Base-by-base conservation (phyloP, 148 eudicot genomes). In the Oxyria digyna region DNA sequence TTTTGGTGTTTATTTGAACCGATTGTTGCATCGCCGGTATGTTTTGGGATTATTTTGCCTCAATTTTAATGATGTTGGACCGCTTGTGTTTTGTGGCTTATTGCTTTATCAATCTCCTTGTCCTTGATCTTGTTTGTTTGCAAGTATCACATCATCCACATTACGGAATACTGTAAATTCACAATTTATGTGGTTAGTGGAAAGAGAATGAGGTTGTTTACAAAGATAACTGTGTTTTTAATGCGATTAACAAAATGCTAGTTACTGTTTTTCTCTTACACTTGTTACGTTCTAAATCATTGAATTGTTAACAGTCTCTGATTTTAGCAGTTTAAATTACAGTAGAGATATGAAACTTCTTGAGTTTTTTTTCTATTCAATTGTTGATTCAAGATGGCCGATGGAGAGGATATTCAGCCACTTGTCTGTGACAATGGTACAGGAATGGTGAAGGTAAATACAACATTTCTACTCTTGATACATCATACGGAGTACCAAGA, bases 361-460 rank as follows among this genome's bases (percentile, higher is more conserved):
- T n/a, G 7, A 29, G 67, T 52, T 32, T 26, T 15, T 6, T 37
- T 42, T 20, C n/a, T 62, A 23, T 72, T 12, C 75, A 77, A 81
- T 67, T 72, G 74, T 64, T 75, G 37, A 29, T 62, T 69, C 48
- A 82, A 76, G 70, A 85, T 85, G 89, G 89, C 86, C 10, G 89
- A 82, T 49, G 80, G 55, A 17, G 88, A 84, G 80, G 87, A 84
- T 72, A 82, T 85, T 74, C 88, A 82, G 66, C 86, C 86, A 54
- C 82, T 85, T 10, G 88, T 85, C 68, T 85, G 88, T 23, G 88
- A 85, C 78, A 85, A 85, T 84, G 88, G 85, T 71, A 85, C 72
- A 23, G 62, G 72, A 18, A 49, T 69, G 72, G 72, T 69, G 8
- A 69, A 69, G 71, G 71, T 69, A 69, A 14, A 11, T 1, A 67